These are phyloP conservation scores for Phyllosticta paracitricarpa DNA, from an alignment of 2,329 filamentous ascomycete species.

Conservation along the genomic window DNA sequence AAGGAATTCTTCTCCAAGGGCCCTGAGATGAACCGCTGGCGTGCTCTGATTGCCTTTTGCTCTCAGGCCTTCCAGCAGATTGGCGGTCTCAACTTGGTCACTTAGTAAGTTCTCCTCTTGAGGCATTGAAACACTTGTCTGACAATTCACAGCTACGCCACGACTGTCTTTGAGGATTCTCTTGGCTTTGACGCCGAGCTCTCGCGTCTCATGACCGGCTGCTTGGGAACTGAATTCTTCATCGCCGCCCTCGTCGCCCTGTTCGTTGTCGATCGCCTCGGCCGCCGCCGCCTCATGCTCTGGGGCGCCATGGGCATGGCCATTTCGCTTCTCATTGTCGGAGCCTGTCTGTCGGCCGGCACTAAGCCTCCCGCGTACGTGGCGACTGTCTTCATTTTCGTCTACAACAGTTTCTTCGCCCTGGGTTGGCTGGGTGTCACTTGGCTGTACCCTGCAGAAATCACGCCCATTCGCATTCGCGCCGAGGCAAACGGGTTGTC, in stretches of 20 bases:
- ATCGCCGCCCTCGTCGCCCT: constrained; percentile 19
- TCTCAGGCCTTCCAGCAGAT: constrained; percentile 55
- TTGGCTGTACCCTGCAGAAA: constrained; percentile 43
- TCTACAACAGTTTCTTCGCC: constrained; percentile 46
- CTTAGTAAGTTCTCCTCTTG: not conserved
- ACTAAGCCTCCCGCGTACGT: constrained; percentile 23
- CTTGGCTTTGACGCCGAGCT: constrained; percentile 20
- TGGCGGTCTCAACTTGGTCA: constrained; percentile 35
- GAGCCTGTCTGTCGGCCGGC: constrained; percentile 2
- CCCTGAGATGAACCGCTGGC: constrained; percentile 54
- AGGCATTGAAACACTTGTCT: not conserved
- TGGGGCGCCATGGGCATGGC: constrained; percentile 24
- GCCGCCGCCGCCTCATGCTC: constrained; percentile 23
- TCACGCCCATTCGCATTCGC: constrained; percentile 25
- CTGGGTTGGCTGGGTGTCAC: constrained; percentile 40
- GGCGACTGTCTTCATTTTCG: constrained; percentile 42
- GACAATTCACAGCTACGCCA: constrained; percentile 5
- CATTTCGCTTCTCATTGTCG: constrained; percentile 22
- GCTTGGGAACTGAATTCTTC: constrained; percentile 22
- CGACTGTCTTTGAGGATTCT: constrained; percentile 7
- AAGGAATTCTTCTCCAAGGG: constrained; percentile 49
- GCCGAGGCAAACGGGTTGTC: constrained; percentile 28
- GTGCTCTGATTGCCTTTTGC: constrained; percentile 49
- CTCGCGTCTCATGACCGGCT: constrained; percentile 13
- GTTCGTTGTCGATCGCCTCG: constrained; percentile 21